Conservation (phyloP, 805 yeast genomes). For the Metschnikowia vanudenii region DNA sequence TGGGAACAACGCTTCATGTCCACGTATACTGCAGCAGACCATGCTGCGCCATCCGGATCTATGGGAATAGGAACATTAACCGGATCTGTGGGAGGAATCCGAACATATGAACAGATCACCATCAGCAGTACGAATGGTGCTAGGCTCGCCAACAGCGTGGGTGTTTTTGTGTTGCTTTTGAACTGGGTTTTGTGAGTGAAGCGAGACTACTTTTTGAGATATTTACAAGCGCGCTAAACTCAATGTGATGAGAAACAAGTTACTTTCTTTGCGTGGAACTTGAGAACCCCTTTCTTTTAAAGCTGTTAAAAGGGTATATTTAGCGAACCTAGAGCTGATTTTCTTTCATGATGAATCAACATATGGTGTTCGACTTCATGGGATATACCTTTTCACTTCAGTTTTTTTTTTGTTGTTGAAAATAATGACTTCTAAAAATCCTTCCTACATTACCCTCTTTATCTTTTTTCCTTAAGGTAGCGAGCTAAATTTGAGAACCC, state of each 20-base stretch:
- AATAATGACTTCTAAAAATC: too few relatives aligned
- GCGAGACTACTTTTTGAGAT: background rate
- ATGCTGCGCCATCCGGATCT: constrained; percentile 26
- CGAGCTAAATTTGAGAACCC: too few relatives aligned
- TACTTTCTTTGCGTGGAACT: too few relatives aligned
- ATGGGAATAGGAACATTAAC: constrained; percentile 32
- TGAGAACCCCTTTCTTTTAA: too few relatives aligned
- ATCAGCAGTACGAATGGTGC: constrained; percentile 15
- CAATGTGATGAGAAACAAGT: background rate
- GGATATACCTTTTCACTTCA: too few relatives aligned
- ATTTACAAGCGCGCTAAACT: background rate
- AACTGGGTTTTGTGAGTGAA: constrained; percentile 8
- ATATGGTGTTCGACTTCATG: too few relatives aligned
- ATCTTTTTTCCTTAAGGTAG: too few relatives aligned
- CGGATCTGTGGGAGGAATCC: constrained; percentile 31
- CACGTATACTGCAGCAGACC: constrained; percentile 21
- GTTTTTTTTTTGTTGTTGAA: too few relatives aligned
- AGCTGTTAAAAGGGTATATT: too few relatives aligned
- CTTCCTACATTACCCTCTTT: too few relatives aligned
- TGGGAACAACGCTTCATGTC: constrained; percentile 29
- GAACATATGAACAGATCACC: constrained; percentile 31
- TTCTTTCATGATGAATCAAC: too few relatives aligned
- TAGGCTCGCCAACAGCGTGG: constrained; percentile 18
- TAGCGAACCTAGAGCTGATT: too few relatives aligned
- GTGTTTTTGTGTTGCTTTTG: constrained; percentile 10